Percentiles rank a stretch among this genome's conserved stretches.
Conservation (phyloP, 2,329 filamentous ascomycete species). For the Talaromyces pinophilus region DNA sequence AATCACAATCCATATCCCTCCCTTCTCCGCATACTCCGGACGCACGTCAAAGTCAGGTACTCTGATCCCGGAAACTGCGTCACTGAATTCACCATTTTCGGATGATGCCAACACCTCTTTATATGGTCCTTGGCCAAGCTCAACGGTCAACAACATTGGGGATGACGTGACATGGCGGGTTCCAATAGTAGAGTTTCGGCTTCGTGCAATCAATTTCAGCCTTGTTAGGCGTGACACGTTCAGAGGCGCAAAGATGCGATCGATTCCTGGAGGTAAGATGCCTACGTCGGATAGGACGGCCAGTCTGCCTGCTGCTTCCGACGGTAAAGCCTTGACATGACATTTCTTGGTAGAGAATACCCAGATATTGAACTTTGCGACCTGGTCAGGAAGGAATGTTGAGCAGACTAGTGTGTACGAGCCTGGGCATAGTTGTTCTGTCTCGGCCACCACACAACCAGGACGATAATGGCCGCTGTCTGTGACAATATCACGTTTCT, state of each 20-base stretch:
- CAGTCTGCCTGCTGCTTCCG: conserved; percentile 74
- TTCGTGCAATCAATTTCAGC: conserved; percentile 59
- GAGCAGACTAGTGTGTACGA: conserved; percentile 87
- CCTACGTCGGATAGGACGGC: conserved; percentile 51
- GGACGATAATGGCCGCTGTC: conserved; percentile 88
- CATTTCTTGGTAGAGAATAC: conserved; percentile 65
- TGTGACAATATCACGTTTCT: conserved; percentile 71
- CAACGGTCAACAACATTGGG: conserved; percentile 69
- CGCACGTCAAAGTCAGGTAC: conserved; percentile 74
- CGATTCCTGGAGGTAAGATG: conserved; percentile 55
- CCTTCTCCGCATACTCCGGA: conserved; percentile 57
- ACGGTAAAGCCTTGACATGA: conserved; percentile 61
- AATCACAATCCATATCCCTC: conserved; percentile 75
- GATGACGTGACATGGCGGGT: conserved; percentile 43
- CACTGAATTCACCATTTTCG: conserved; percentile 73
- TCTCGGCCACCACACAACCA: conserved; percentile 71
- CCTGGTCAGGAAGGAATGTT: conserved; percentile 80
- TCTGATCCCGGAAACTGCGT: conserved; percentile 65
- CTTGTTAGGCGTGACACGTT: conserved; percentile 59
- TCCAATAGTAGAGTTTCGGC: conserved; percentile 46
- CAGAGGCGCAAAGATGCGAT: conserved; percentile 57
- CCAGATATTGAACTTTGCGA: conserved; percentile 71
- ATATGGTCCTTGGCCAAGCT: conserved; percentile 70
- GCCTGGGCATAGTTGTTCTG: conserved; percentile 64
- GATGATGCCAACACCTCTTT: conserved; percentile 66